phyloP scores from a whole-genome alignment of 2,329 filamentous ascomycete species.

The Cercospora nicotianae region DNA sequence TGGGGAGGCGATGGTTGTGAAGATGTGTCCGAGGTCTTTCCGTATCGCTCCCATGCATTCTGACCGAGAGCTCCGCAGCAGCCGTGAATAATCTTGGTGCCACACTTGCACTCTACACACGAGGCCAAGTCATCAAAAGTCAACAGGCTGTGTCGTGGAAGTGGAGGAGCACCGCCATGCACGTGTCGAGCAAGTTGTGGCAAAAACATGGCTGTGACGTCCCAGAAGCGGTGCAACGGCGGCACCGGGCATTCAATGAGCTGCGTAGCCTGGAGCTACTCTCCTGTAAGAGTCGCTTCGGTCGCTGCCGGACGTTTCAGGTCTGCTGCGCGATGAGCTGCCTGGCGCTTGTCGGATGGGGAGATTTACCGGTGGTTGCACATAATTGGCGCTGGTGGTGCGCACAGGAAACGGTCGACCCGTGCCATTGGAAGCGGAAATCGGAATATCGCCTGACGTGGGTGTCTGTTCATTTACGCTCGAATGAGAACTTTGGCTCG shows the following conservation, averaged over 20 bases:
- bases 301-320: conserved; percentile 34
- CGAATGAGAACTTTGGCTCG: conserved; percentile 25
- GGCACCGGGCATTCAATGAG: conserved; percentile 3
- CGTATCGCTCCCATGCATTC: background rate
- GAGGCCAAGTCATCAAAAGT: background rate
- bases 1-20: background rate
- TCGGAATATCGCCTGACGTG: conserved; percentile 36
- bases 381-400: conserved; percentile 43
- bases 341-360: conserved; percentile 47
- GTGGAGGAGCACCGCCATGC: background rate
- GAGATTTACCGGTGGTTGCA: conserved; percentile 42
- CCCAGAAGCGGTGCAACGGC: background rate
- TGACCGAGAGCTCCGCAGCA: background rate
- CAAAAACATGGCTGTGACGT: background rate
- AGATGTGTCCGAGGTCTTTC: background rate
- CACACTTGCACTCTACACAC: background rate
- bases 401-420: conserved; percentile 44
- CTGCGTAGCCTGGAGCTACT: conserved; percentile 31
- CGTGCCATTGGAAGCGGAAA: conserved; percentile 33
- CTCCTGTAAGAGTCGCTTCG: conserved; percentile 31
- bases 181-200: background rate
- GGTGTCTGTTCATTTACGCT: conserved; percentile 31
- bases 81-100: background rate
- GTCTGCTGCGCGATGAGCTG: conserved; percentile 26
- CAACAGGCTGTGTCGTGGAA: background rate